A percentile compares a stretch with the other conserved stretches of the same genome.
Conservation (phyloP, 345 rosid genomes). For the Jatropha curcas region DNA sequence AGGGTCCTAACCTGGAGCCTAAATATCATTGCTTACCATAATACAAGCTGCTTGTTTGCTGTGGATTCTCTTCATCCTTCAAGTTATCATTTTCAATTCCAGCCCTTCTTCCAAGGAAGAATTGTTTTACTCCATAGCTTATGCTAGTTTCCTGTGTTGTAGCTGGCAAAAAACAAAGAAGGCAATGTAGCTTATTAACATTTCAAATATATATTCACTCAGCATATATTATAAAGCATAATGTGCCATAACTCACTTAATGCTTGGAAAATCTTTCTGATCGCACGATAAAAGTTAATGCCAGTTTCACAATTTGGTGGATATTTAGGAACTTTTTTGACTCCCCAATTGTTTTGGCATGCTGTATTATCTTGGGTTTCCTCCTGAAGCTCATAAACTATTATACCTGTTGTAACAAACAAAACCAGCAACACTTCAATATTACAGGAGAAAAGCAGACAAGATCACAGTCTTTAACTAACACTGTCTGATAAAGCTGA, state of each 20-base stretch:
- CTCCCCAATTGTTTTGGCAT: not conserved
- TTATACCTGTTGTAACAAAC: not conserved
- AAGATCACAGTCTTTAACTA: not conserved
- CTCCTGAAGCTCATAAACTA: not conserved
- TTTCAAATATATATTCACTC: no score
- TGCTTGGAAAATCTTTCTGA: not conserved
- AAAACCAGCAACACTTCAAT: not conserved
- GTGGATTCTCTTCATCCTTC: constrained; percentile 4
- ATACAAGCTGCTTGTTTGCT: not conserved
- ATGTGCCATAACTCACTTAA: not conserved
- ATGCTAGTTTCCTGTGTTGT: not conserved
- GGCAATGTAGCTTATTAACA: not conserved
- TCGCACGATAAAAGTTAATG: not conserved
- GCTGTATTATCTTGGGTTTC: not conserved
- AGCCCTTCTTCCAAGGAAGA: not conserved
- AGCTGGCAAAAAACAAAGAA: not conserved
- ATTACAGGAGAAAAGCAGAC: not conserved
- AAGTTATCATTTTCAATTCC: not conserved
- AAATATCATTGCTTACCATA: not conserved
- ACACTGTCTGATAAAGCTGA: not conserved
- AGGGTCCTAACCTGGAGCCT: not conserved
- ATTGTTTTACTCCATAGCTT: not conserved
- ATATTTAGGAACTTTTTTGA: not conserved
- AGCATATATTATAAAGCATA: not conserved
- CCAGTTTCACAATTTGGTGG: constrained; percentile 1